phyloP scores from a whole-genome alignment of 768 basidiomycete genomes.

The Aureoboletus auriporus region DNA sequence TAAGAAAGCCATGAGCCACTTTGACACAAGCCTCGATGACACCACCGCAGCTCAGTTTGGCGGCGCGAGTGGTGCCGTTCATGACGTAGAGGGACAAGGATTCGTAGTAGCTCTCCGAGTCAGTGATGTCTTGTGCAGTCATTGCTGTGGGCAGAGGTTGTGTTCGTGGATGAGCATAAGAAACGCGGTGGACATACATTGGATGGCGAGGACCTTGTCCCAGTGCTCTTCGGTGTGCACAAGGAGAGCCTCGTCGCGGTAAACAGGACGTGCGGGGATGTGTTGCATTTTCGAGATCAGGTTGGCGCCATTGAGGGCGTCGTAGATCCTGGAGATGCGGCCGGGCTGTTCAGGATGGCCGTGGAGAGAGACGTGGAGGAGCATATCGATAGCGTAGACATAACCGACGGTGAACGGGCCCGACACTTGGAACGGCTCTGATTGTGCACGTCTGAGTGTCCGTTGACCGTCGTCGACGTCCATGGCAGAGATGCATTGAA shows the following conservation, averaged over 20 bases:
- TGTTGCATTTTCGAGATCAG: slow-evolving; percentile 70
- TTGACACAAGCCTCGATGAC: slow-evolving; percentile 88
- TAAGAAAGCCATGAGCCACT: slow-evolving; percentile 75
- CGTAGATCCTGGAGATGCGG: slow-evolving; percentile 76
- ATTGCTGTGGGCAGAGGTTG: slow-evolving; percentile 47
- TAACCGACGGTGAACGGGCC: slow-evolving; percentile 58
- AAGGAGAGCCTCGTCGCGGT: slow-evolving; percentile 74
- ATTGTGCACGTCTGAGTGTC: slow-evolving; percentile 22
- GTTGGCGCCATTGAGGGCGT: slow-evolving; percentile 54
- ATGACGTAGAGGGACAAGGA: slow-evolving; percentile 91
- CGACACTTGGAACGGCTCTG: slow-evolving; percentile 28
- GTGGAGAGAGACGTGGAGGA: slow-evolving; percentile 66
- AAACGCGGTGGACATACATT: slow-evolving; percentile 50
- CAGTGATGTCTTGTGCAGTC: slow-evolving; percentile 67
- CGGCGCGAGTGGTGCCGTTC: slow-evolving; percentile 77
- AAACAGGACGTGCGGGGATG: slow-evolving; percentile 70
- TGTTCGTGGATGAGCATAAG: slow-evolving; percentile 1
- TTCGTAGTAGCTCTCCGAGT: slow-evolving; percentile 82
- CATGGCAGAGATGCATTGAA: slow-evolving; percentile 10
- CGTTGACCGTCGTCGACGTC: slow-evolving; percentile 20
- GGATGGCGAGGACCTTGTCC: slow-evolving; percentile 82
- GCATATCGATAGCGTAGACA: slow-evolving; percentile 86
- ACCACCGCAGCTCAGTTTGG: slow-evolving; percentile 88
- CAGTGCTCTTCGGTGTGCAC: slow-evolving; percentile 92
- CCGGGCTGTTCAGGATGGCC: slow-evolving; percentile 74